Evolutionary conservation across 345 rosid genomes (phyloP).

Genomic region (Gossypium arboreum): DNA sequence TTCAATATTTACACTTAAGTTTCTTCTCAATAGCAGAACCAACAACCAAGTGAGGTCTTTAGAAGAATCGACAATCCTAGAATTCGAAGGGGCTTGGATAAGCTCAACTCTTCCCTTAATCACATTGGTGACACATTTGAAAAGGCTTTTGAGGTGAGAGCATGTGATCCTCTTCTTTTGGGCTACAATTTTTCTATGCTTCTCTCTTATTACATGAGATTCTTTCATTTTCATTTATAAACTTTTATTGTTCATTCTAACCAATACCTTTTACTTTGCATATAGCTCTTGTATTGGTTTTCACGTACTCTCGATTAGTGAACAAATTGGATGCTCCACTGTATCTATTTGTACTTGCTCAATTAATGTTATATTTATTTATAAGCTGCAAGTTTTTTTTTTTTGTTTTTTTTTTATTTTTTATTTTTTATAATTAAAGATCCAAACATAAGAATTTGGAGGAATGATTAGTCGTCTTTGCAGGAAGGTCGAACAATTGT

Average conservation of each 20-base stretch:
- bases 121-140: constrained; percentile 88
- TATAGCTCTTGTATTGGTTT: neutral
- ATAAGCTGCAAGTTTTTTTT: neutral
- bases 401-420: no score
- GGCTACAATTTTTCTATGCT: neutral
- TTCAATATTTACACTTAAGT: neutral
- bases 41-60: constrained; percentile 31
- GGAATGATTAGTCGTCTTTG: constrained; percentile 4
- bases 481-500: constrained; percentile 89
- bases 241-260: neutral
- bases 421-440: neutral
- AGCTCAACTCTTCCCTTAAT: constrained; percentile 66
- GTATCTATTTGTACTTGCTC: neutral
- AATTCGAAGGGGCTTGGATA: constrained; percentile 69
- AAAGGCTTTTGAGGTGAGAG: constrained; percentile 68
- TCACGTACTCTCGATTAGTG: neutral
- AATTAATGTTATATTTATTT: no score
- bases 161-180: neutral
- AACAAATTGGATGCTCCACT: neutral
- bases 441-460: neutral
- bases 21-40: constrained; percentile 22
- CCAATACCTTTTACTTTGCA: neutral
- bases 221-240: neutral
- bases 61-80: constrained; percentile 64
- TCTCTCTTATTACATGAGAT: neutral